Conservation (phyloP, 78 protist species). For the Polysphondylium violaceum region DNA sequence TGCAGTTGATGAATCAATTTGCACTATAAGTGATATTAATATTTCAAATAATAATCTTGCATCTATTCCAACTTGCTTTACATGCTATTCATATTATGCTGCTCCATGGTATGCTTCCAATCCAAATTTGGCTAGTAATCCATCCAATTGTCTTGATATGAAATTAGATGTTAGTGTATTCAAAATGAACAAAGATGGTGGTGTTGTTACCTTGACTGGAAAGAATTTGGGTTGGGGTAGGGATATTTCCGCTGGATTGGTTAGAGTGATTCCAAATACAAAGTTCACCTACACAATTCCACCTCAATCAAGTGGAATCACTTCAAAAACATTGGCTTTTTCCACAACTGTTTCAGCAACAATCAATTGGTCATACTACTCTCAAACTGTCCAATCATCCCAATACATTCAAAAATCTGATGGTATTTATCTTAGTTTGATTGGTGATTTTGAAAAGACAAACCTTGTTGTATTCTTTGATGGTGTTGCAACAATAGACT, state of each 20-base stretch:
- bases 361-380: neutral
- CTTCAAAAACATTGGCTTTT: neutral
- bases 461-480: neutral
- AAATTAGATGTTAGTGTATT: neutral
- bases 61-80: neutral
- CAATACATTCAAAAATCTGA: neutral
- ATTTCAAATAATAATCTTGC: neutral
- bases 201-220: neutral
- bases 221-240: constrained; percentile 11
- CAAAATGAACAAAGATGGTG: neutral
- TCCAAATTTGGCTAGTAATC: neutral
- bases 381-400: neutral
- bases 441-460: neutral
- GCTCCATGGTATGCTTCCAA: neutral
- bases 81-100: neutral
- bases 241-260: neutral
- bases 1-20: neutral
- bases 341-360: neutral
- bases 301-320: neutral
- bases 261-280: neutral
- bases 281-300: neutral
- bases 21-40: neutral
- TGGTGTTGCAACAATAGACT: no score
- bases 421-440: neutral
- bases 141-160: neutral